phyloP scores from a whole-genome alignment of 2,329 filamentous ascomycete genomes.

The Dothistroma septosporum region DNA sequence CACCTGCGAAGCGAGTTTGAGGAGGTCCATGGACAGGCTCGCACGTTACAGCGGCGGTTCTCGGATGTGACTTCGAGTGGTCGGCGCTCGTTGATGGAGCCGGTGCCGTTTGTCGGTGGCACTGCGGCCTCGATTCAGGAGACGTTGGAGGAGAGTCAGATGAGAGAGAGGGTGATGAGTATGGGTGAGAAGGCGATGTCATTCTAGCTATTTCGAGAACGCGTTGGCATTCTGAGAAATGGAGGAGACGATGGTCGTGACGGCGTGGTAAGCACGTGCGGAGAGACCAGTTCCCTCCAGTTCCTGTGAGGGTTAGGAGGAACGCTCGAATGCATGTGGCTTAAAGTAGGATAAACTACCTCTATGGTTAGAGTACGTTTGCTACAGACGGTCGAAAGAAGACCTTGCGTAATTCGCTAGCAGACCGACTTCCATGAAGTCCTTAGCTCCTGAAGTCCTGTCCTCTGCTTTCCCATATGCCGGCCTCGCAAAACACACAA shows the following conservation, averaged over 20 bases:
- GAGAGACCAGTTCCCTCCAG: neutral
- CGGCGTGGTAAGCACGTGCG: neutral
- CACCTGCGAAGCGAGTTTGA: constrained; percentile 5
- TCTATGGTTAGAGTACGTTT: neutral
- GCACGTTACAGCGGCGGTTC: neutral
- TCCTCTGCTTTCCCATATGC: too few relatives aligned
- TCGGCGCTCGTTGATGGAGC: neutral
- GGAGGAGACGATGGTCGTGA: neutral
- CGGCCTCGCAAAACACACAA: too few relatives aligned
- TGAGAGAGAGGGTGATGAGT: neutral
- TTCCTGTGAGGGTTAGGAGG: neutral
- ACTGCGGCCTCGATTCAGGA: neutral
- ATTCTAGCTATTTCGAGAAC: neutral
- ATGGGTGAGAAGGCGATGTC: neutral
- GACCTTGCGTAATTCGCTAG: neutral
- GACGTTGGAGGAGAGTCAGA: neutral
- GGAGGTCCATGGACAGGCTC: constrained; percentile 1
- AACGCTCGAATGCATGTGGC: neutral
- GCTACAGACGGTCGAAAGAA: neutral
- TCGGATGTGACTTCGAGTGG: constrained; percentile 1
- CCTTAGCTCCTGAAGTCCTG: neutral
- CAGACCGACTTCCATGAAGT: neutral
- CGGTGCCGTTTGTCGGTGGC: neutral
- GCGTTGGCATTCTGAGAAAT: neutral
- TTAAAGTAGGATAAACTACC: neutral